Percentiles rank a stretch among this genome's conserved stretches.
Conservation (phyloP, 257 asterid genomes). For the Solanum habrochaites region DNA sequence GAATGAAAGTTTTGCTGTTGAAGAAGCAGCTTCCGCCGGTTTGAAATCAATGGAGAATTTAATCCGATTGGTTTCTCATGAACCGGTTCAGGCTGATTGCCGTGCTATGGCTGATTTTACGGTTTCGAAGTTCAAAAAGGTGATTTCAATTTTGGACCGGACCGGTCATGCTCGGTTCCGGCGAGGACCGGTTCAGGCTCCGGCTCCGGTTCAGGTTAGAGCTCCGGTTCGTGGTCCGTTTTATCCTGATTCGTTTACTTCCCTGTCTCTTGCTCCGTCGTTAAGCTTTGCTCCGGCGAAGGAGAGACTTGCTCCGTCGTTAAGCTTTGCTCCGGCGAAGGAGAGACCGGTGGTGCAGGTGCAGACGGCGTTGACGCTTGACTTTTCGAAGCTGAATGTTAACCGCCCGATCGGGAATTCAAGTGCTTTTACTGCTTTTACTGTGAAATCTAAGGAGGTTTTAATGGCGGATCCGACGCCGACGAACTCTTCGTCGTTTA, state of each 20-base stretch:
- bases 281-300: slow-evolving; percentile 8
- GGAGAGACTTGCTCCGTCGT: not conserved
- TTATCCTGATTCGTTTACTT: not conserved
- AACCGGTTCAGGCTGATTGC: slow-evolving; percentile 30
- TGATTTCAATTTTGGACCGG: slow-evolving; percentile 26
- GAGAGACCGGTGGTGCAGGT: not conserved
- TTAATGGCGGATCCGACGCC: slow-evolving; percentile 16
- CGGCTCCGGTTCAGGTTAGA: not conserved
- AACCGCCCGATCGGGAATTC: not conserved
- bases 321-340: slow-evolving; percentile 7
- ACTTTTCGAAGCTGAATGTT: slow-evolving; percentile 27
- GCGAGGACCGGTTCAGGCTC: not conserved
- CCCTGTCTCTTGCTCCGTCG: not conserved
- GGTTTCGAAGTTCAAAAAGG: slow-evolving; percentile 46
- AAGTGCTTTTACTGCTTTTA: not conserved
- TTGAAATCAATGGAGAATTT: slow-evolving; percentile 65
- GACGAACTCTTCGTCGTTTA: slow-evolving; percentile 42
- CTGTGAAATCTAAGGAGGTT: slow-evolving; percentile 8
- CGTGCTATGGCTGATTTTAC: slow-evolving; percentile 59
- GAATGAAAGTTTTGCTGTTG: slow-evolving; percentile 41
- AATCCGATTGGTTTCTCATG: slow-evolving; percentile 40
- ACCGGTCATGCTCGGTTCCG: slow-evolving; percentile 3
- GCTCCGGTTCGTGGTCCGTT: not conserved
- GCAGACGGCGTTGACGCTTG: slow-evolving; percentile 36
- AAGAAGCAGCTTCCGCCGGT: slow-evolving; percentile 67